A percentile compares a stretch with the other conserved stretches of the same genome.
phyloP scores from a whole-genome alignment of 495 filamentous ascomycete genomes.

The Aspergillus biplanus region DNA sequence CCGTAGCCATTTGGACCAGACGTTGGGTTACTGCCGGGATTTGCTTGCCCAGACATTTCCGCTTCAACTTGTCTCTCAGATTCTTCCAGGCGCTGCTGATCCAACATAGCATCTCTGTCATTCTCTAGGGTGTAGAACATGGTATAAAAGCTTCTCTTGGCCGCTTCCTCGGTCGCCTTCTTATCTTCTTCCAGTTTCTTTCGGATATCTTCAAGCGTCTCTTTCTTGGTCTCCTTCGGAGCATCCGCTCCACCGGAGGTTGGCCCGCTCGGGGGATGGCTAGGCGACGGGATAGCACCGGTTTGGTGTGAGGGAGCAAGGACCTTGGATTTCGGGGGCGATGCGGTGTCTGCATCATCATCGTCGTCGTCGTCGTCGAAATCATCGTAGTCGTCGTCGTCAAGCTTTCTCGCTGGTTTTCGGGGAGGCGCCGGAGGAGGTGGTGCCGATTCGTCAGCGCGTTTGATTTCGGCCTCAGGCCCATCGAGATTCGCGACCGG shows the following conservation, averaged over 20 bases:
- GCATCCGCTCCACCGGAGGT: conserved; percentile 34
- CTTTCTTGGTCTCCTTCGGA: conserved; percentile 54
- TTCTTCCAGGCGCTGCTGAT: conserved; percentile 96
- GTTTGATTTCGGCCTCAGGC: conserved; percentile 35
- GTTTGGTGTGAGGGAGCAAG: conserved; percentile 43
- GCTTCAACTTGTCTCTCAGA: conserved; percentile 94
- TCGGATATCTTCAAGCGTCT: conserved; percentile 81
- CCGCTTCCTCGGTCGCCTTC: conserved; percentile 88
- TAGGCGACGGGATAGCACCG: conserved; percentile 32
- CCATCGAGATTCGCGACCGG: conserved; percentile 35
- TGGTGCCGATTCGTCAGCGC: conserved; percentile 43
- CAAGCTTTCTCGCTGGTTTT: conserved; percentile 71
- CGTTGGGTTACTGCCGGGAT: conserved; percentile 48
- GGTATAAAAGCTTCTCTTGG: conserved; percentile 85
- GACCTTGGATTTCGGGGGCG: conserved; percentile 60
- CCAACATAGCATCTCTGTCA: conserved; percentile 93
- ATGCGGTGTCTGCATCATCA: conserved; percentile 64
- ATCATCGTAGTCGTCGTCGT: conserved; percentile 81
- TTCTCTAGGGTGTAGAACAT: conserved; percentile 94
- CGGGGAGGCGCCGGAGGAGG: conserved; percentile 48
- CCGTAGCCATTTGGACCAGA: conserved; percentile 67
- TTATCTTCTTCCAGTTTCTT: conserved; percentile 94
- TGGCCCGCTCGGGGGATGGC: conserved; percentile 35
- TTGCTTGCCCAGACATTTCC: conserved; percentile 77
- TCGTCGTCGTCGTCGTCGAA: conserved; percentile 88